Base-by-base conservation (phyloP, 2,329 filamentous ascomycete species). In the Elsinoe fawcettii region DNA sequence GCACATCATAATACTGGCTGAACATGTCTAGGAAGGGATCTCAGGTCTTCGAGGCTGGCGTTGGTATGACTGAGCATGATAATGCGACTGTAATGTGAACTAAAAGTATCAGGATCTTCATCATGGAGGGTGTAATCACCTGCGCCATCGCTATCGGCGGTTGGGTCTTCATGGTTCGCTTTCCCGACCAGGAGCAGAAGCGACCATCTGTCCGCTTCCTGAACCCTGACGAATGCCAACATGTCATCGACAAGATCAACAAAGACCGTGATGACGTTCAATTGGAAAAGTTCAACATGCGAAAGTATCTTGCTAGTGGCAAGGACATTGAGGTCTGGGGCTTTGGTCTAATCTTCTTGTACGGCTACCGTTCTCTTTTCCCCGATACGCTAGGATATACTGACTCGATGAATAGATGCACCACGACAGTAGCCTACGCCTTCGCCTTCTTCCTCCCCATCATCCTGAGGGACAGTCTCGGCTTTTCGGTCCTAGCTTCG, bases 371-470 rank as follows among this genome's bases (percentile, higher is more conserved):
- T 25, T 16, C 5, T 37, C 14, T 12, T 12, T 14, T 4, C 14
- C 3, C 5, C 14, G 34, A 37, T 37, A 37, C 34, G 4, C 11
- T 37, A 7, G 5, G 27, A 30, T 9, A 4, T 14, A 20, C 39
- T 43, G 16, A 43, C 1, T 20, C 11, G 6, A 5, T 16, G 2
- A 22, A 18, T 16, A 75, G 75, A 71, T 80, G 82, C 67, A 82
- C 81, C 2, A 90, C 87, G 0, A 87, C 85, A 9, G 58, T 59
- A 37, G 66, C 65, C 2, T 71, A 70, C 56, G 67, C 68, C 1
- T 79, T 93, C 6, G 85, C 87, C 1, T 92, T 87, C 70, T 92
- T 91, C 67, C 72, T 91, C 3, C 88, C 88, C 7, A 81, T 91
- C 65, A 88, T 93, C 63, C 80, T 95, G 6, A 66, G 67, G 7